Percentiles rank a stretch among this genome's conserved stretches.
Conservation (phyloP, 371 early-diverging fungal genomes). For the Apophysomyces variabilis region DNA sequence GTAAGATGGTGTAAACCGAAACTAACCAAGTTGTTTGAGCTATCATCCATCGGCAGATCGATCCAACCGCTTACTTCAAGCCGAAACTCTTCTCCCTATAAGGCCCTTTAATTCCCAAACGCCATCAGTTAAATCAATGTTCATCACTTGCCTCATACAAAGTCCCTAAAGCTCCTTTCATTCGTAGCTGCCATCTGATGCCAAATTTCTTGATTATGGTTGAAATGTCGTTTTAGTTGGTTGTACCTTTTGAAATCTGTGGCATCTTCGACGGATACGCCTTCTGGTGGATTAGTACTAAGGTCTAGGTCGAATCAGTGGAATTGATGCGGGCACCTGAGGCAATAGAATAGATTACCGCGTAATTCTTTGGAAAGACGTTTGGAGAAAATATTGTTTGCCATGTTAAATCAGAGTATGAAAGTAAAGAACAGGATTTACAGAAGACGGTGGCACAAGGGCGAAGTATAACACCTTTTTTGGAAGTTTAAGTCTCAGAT, state of each 20-base stretch:
- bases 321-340: no score
- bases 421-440: not conserved
- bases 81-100: constrained; percentile 63
- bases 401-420: constrained; percentile 12
- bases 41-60: not conserved
- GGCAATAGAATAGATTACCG: constrained; percentile 34
- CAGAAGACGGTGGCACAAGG: not conserved
- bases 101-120: constrained; percentile 7
- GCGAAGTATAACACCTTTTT: not conserved
- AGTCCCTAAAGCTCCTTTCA: constrained; percentile 71
- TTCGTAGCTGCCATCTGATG: constrained; percentile 63
- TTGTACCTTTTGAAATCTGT: constrained; percentile 60
- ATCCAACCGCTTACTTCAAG: constrained; percentile 57
- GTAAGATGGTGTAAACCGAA: constrained; percentile 82
- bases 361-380: constrained; percentile 60
- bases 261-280: constrained; percentile 61
- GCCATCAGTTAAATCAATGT: not conserved
- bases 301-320: constrained; percentile 46
- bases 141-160: constrained; percentile 60
- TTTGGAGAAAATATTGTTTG: constrained; percentile 35
- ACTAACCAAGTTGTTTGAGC: constrained; percentile 41
- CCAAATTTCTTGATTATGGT: not conserved
- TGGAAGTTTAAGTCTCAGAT: no score
- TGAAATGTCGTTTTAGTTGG: not conserved
- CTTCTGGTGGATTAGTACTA: constrained; percentile 60